phyloP scores from a whole-genome alignment of 352 stramenopile genomes.

The Globisporangium cystogenes region DNA sequence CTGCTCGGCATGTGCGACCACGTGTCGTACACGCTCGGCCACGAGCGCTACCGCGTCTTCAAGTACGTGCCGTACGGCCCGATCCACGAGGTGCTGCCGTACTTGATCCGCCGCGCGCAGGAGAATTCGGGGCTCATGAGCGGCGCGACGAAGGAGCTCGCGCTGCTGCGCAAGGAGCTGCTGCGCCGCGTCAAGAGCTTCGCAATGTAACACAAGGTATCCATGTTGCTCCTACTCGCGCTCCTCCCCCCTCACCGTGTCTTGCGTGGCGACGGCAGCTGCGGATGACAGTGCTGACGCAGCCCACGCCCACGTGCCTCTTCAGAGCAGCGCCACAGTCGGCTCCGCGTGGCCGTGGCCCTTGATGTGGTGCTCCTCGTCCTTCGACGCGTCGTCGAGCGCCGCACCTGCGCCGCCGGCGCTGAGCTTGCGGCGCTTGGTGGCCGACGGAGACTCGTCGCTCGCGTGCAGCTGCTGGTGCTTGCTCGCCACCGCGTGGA shows the following conservation, averaged over 20 bases:
- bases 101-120: constrained; percentile 94
- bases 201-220: constrained; percentile 1
- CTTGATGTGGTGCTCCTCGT: constrained; percentile 1
- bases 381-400: neutral
- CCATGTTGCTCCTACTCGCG: neutral
- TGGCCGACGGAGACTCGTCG: neutral
- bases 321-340: constrained; percentile 7
- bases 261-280: neutral
- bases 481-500: constrained; percentile 5
- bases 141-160: constrained; percentile 71
- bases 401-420: neutral
- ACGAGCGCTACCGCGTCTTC: constrained; percentile 91
- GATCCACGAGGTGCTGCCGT: constrained; percentile 95
- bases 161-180: constrained; percentile 63
- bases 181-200: constrained; percentile 30
- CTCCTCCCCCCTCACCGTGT: neutral
- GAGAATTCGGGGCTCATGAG: constrained; percentile 94
- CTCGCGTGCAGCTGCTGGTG: constrained; percentile 3
- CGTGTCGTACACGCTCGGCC: constrained; percentile 93
- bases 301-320: neutral
- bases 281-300: too few relatives aligned
- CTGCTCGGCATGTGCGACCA: constrained; percentile 98
- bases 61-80: constrained; percentile 98
- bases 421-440: constrained; percentile 7
- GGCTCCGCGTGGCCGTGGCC: neutral